Evolutionary conservation across 1,284 basidiomycete genomes (phyloP).

Genomic region (Trametes polyzona): DNA sequence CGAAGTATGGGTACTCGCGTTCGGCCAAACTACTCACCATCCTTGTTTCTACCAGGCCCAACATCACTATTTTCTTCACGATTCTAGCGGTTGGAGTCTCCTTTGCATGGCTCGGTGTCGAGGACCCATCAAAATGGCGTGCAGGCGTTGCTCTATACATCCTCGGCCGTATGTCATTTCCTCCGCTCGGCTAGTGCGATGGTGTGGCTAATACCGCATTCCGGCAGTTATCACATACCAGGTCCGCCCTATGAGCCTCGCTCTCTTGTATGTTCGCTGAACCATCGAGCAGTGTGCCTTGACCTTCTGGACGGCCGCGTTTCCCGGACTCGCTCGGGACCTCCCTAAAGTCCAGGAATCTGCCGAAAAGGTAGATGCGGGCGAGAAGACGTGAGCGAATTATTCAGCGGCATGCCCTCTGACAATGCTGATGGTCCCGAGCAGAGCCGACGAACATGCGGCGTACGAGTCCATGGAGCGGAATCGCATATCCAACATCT

Average conservation of each 20-base stretch:
- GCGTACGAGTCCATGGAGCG: slow-evolving; percentile 67
- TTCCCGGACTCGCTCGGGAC: slow-evolving; percentile 76
- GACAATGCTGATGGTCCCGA: slow-evolving; percentile 38
- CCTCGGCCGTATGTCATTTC: slow-evolving; percentile 61
- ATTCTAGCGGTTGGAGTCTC: slow-evolving; percentile 68
- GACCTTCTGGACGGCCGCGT: slow-evolving; percentile 86
- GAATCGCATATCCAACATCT: slow-evolving; percentile 81
- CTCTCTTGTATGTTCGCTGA: background rate
- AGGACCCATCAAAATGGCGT: slow-evolving; percentile 69
- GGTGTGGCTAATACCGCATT: background rate
- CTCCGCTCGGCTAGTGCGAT: background rate
- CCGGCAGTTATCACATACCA: slow-evolving; percentile 76
- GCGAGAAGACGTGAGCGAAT: slow-evolving; percentile 49
- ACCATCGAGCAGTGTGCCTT: slow-evolving; percentile 55
- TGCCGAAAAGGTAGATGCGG: slow-evolving; percentile 41
- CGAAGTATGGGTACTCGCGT: background rate
- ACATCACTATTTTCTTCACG: slow-evolving; percentile 80
- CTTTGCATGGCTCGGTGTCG: slow-evolving; percentile 78
- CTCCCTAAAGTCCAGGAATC: slow-evolving; percentile 70
- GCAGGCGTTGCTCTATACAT: slow-evolving; percentile 74
- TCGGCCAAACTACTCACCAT: background rate
- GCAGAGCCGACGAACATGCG: slow-evolving; percentile 59
- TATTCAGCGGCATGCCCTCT: background rate
- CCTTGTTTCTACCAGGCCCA: slow-evolving; percentile 49
- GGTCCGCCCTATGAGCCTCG: slow-evolving; percentile 38